Conservation (phyloP, 2,329 filamentous ascomycete genomes). For the Aspergillus oerlinghausenensis region DNA sequence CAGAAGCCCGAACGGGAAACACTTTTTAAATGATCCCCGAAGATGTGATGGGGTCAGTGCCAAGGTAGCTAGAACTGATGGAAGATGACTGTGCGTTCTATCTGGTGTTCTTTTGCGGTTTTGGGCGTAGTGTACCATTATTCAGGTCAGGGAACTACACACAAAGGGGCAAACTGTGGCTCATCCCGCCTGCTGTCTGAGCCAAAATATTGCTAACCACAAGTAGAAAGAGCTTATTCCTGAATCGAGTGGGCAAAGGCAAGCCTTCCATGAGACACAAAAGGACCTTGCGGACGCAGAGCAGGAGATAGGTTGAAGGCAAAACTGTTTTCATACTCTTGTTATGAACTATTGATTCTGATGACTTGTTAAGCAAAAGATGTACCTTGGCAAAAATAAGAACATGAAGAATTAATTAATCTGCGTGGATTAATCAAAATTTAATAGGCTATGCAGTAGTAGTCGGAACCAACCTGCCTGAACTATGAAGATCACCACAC, state of each 20-base stretch:
- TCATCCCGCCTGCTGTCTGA: background rate
- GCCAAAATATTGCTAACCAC: background rate
- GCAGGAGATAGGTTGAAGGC: background rate
- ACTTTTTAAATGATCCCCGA: background rate
- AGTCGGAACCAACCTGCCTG: background rate
- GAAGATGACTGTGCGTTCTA: background rate
- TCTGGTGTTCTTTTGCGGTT: background rate
- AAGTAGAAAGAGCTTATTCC: background rate
- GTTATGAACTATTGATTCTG: background rate
- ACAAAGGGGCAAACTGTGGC: background rate
- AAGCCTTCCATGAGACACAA: background rate
- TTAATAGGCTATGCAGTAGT: background rate
- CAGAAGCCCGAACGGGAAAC: background rate
- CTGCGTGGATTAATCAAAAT: background rate
- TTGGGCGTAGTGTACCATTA: background rate
- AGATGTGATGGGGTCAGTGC: background rate
- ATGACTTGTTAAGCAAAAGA: too few relatives aligned
- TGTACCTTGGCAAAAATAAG: background rate
- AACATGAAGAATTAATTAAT: background rate
- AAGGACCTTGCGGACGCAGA: background rate
- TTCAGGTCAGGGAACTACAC: background rate
- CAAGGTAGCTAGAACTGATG: background rate
- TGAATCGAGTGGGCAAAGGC: background rate
- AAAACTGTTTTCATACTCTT: background rate
- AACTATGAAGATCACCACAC: background rate